phyloP scores from a whole-genome alignment of 345 rosid species.

The Brassica nigra region DNA sequence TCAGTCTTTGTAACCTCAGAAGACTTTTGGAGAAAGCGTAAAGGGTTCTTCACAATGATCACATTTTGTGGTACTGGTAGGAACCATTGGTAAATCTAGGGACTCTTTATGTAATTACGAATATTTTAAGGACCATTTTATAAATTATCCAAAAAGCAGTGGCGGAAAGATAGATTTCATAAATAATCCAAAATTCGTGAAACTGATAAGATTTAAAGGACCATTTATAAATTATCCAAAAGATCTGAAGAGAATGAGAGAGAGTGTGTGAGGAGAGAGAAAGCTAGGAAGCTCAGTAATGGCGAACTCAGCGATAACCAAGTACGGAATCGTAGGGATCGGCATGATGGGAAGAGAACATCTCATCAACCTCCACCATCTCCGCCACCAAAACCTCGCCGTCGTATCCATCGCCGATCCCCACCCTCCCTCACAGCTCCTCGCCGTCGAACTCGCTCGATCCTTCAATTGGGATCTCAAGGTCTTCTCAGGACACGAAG shows the following conservation, averaged over 20 bases:
- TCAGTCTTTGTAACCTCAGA: not conserved
- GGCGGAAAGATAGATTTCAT: not conserved
- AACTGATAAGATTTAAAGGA: not conserved
- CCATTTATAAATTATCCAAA: not conserved
- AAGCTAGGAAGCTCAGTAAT: slow-evolving; percentile 11
- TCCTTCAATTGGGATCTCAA: slow-evolving; percentile 66
- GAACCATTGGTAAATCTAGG: not conserved
- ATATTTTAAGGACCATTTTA: not conserved
- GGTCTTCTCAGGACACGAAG: slow-evolving; percentile 82
- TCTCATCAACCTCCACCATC: slow-evolving; percentile 84
- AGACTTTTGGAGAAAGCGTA: not conserved
- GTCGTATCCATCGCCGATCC: slow-evolving; percentile 87
- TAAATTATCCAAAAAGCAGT: not conserved
- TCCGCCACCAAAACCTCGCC: slow-evolving; percentile 57
- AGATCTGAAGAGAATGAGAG: not conserved
- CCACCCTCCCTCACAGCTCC: slow-evolving; percentile 69
- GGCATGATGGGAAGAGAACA: slow-evolving; percentile 99
- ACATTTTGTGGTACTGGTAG: too few relatives aligned
- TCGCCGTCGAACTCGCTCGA: slow-evolving; percentile 56
- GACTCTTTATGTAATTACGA: not conserved
- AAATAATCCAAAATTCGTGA: not conserved
- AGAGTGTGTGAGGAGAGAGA: not conserved
- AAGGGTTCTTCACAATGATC: not conserved
- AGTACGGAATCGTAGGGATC: slow-evolving; percentile 83
- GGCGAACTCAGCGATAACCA: slow-evolving; percentile 44